Evolutionary conservation across 805 yeast species (phyloP), one percentile per base, ranked within the genome.

Genomic region (Myxozyma neglecta): DNA sequence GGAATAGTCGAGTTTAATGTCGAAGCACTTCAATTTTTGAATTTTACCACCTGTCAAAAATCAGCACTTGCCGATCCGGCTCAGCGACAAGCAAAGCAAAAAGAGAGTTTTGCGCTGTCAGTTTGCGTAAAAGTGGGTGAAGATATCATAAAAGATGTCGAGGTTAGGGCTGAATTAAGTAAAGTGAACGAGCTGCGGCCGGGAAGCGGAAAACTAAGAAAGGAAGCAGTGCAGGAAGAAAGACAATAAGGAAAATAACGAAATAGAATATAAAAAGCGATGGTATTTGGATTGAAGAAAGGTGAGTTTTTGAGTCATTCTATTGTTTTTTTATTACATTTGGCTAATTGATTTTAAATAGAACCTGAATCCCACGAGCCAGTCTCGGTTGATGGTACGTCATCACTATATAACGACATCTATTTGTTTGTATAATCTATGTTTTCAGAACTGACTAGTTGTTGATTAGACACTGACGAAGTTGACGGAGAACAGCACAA

Each of bases 401-500:
- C 24, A 14, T 14, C 16, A n/a, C 24, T 35, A 8, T 37, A 34
- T 7, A 20, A 36, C 42, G 24, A 13, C 14, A 10, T 39, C n/a
- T 14, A 18, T 29, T 6, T 18, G 42, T 51, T 24, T 13, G 39
- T 42, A 7, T 9, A 11, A 24, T 16, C 7, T 40, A 29, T 14
- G 34, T 7, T 20, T 5, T 32, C 29, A 5, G 5, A 14, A 3
- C 51, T 54, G 32, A 53, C 49, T 42, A 11, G 34, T 18, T 36
- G 14, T 9, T 36, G 18, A 24, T 9, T 35, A 63, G 97, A 91
- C 73, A 82, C 90, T 53, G 98, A 94, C 74, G 98, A 92, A 72
- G 85, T 92, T 45, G 97, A 91, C 71, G 91, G 85, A 57, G 91
- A 92, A 61, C 92, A 92, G 32, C 96, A 92, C 74, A 88, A 86